Base-by-base conservation (phyloP, 306 rosid genomes). In the Cyamopsis tetragonoloba region DNA sequence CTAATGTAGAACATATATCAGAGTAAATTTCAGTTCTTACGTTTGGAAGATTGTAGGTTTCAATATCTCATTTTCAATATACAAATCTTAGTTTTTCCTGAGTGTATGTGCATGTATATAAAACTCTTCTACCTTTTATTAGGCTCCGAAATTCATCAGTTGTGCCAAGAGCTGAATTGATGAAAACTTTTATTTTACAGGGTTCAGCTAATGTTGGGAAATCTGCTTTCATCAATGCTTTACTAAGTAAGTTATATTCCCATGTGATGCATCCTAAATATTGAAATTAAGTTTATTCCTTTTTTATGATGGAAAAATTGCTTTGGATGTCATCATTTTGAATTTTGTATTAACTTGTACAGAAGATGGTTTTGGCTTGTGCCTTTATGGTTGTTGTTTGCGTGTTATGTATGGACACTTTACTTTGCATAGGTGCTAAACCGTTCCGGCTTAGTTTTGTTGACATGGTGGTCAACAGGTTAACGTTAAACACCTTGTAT, bases 161-260 rank as follows among this genome's bases (percentile, higher is more conserved):
- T 68, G 24, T 55, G 18, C 17, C 24, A 7, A 51, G 32, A 51
- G 15, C 31, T 2, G 3, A 43, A 57, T 27, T 65, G 49, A 74
- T 58, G 57, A 30, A 54, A 60, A 10, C 27, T 67, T 71, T 18
- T 26, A 56, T 53, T 56, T 22, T 75, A 14, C 68, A 93, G 95
- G 98, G 98, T 19, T 84, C 96, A 43, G 98, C 98, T 62, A 93
- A 93, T 84, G 98, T 93, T 78, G 96, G 98, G 58, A 92, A 89
- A 80, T 92, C 98, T 47, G 98, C 98, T 70, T 93, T 93, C 69
- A 88, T 93, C 72, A 86, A 83, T 53, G 96, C 96, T 71, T 72
- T 93, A 74, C 82, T 93, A 64, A 84, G 98, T 92, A 85, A 84
- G 97, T 68, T 49, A 67, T 77, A 55, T 50, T 12, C 70, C 53